phyloP scores from a whole-genome alignment of 176 grass and related monocot genomes.

The Carex parvula region DNA sequence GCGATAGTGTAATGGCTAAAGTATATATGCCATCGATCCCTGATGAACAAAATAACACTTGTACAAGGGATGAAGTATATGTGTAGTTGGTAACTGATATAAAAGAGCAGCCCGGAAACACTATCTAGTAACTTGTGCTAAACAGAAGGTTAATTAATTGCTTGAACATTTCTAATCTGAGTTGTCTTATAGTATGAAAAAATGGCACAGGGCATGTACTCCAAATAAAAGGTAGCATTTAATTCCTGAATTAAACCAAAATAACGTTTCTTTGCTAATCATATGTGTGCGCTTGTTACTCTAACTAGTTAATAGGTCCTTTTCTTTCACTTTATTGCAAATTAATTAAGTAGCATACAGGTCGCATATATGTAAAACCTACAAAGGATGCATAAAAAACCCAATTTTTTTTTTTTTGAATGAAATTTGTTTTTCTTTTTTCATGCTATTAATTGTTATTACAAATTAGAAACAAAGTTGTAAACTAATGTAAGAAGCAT shows the following conservation, averaged over 20 bases:
- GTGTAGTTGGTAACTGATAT: neutral
- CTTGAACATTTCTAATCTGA: too few relatives aligned
- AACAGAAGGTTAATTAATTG: too few relatives aligned
- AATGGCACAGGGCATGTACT: too few relatives aligned
- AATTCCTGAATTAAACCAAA: too few relatives aligned
- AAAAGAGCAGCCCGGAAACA: neutral
- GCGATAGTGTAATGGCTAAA: neutral
- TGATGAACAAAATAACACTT: neutral
- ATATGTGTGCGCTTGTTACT: too few relatives aligned
- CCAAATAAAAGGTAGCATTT: too few relatives aligned
- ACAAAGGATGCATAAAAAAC: neutral
- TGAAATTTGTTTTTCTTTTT: neutral
- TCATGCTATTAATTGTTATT: neutral
- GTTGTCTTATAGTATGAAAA: too few relatives aligned
- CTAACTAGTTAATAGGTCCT: neutral
- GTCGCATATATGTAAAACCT: neutral
- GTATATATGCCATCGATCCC: neutral
- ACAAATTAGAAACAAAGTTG: neutral
- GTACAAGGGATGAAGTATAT: neutral
- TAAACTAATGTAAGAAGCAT: neutral
- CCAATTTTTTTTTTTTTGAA: neutral
- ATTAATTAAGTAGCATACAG: neutral
- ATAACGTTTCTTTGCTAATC: too few relatives aligned
- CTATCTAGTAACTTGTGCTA: too few relatives aligned
- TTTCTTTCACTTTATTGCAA: neutral